Evolutionary conservation across 768 basidiomycete species (phyloP).

Genomic region (Cyathus striatus): DNA sequence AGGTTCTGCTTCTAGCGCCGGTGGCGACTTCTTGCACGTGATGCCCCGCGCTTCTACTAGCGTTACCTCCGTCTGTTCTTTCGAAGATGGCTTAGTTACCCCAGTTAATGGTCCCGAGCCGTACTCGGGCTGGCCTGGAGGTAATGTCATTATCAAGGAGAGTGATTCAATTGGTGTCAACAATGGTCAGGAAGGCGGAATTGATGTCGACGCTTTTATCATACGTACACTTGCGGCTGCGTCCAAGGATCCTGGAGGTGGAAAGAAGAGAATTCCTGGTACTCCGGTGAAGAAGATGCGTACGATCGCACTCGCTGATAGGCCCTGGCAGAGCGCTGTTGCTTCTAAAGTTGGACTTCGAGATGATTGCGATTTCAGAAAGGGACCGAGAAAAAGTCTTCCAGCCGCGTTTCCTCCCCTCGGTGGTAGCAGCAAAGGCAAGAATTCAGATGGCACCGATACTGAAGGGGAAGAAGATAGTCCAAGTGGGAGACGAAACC

Average conservation of each 20-base stretch:
- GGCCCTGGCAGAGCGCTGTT: constrained; percentile 81
- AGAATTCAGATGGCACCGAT: constrained; percentile 41
- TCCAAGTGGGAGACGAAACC: constrained; percentile 48
- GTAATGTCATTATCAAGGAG: constrained; percentile 33
- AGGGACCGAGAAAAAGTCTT: constrained; percentile 63
- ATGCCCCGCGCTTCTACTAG: constrained; percentile 61
- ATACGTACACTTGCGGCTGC: constrained; percentile 59
- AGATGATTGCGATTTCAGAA: constrained; percentile 41
- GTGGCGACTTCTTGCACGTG: constrained; percentile 23
- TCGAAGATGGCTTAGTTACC: constrained; percentile 65
- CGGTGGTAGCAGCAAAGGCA: constrained; percentile 22
- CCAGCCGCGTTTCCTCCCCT: constrained; percentile 63
- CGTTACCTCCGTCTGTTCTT: constrained; percentile 53
- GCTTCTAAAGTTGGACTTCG: constrained; percentile 58
- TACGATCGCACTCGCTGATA: constrained; percentile 50
- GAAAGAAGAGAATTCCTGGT: constrained; percentile 63
- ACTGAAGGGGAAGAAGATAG: constrained; percentile 66
- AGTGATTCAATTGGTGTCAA: constrained; percentile 28
- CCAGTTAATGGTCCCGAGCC: constrained; percentile 52
- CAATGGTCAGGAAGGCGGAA: constrained; percentile 17
- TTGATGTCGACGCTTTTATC: constrained; percentile 68
- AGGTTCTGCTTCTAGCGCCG: constrained; percentile 14
- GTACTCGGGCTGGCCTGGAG: constrained; percentile 59
- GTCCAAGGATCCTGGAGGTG: constrained; percentile 39
- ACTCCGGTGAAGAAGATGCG: constrained; percentile 79